Conservation (phyloP, 225 moss, liverwort and hornwort species). For the Ulota crispa region DNA sequence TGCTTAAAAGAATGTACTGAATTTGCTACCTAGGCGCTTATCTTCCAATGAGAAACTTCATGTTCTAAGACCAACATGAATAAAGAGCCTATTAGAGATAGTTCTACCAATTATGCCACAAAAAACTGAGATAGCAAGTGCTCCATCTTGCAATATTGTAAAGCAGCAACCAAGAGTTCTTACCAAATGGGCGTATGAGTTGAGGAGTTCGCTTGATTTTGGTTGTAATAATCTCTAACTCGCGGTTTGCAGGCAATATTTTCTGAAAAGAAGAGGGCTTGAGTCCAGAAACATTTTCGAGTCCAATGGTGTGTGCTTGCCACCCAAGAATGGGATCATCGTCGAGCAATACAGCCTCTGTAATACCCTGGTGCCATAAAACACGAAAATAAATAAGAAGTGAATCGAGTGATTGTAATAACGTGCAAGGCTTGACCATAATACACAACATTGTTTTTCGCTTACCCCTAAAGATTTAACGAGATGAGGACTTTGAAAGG, state of each 20-base stretch:
- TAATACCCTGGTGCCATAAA: constrained; percentile 60
- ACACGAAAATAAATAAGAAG: neutral
- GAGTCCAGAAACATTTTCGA: constrained; percentile 37
- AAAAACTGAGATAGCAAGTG: neutral
- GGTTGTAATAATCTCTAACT: constrained; percentile 44
- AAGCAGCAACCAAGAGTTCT: neutral
- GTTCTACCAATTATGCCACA: neutral
- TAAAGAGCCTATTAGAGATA: neutral
- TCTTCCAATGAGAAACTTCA: too few relatives aligned
- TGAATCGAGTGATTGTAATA: neutral
- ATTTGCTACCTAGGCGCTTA: too few relatives aligned
- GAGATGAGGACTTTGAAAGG: neutral
- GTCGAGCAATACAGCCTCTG: constrained; percentile 69
- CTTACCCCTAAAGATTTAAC: neutral
- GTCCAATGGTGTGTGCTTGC: constrained; percentile 66
- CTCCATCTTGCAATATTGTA: neutral
- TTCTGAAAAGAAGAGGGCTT: constrained; percentile 27
- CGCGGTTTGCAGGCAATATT: constrained; percentile 8
- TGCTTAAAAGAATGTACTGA: neutral
- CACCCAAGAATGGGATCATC: constrained; percentile 66
- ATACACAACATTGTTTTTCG: neutral
- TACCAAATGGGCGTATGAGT: constrained; percentile 46
- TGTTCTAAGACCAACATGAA: neutral
- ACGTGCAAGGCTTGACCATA: neutral
- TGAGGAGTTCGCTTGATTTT: constrained; percentile 43